phyloP scores from a whole-genome alignment of 805 yeast genomes.

The Tanozyma kutaoensis region DNA sequence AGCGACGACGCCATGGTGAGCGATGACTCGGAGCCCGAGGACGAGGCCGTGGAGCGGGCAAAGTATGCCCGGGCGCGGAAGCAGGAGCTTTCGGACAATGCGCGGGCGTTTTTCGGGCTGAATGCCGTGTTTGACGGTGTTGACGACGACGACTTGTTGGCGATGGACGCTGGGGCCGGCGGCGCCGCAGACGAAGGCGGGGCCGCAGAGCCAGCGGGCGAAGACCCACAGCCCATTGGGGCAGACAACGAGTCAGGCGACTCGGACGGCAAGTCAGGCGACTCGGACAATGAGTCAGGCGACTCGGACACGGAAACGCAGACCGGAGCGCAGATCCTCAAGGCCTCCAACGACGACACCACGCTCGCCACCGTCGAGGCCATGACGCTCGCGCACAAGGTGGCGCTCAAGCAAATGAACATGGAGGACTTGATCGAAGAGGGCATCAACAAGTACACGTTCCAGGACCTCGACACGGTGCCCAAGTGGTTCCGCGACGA shows the following conservation, averaged over 20 bases:
- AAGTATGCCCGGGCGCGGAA: constrained; percentile 18
- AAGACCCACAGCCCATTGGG: not conserved
- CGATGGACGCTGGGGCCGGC: constrained; percentile 1
- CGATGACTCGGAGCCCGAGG: constrained; percentile 18
- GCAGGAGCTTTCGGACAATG: constrained; percentile 19
- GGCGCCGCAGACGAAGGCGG: too few relatives aligned
- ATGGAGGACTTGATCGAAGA: constrained; percentile 84
- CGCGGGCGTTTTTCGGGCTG: constrained; percentile 26
- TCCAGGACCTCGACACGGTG: constrained; percentile 79
- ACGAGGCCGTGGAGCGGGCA: constrained; percentile 8
- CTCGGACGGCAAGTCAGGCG: too few relatives aligned
- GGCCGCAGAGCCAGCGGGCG: not conserved
- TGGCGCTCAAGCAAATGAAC: constrained; percentile 78
- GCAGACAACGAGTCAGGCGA: not conserved
- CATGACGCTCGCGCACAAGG: constrained; percentile 94
- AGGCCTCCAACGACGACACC: constrained; percentile 46
- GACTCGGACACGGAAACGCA: constrained; percentile 27
- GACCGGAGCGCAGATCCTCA: constrained; percentile 17
- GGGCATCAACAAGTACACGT: constrained; percentile 83
- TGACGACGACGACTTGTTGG: constrained; percentile 32
- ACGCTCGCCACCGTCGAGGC: constrained; percentile 90
- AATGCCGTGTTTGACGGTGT: constrained; percentile 25
- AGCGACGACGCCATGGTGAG: constrained; percentile 1
- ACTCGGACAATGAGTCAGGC: constrained; percentile 37
- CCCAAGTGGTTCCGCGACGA: constrained; percentile 98